Percentiles rank a stretch among this genome's conserved stretches.
phyloP scores from a whole-genome alignment of 164 flowering plant species.

The Cinnamomum micranthum region DNA sequence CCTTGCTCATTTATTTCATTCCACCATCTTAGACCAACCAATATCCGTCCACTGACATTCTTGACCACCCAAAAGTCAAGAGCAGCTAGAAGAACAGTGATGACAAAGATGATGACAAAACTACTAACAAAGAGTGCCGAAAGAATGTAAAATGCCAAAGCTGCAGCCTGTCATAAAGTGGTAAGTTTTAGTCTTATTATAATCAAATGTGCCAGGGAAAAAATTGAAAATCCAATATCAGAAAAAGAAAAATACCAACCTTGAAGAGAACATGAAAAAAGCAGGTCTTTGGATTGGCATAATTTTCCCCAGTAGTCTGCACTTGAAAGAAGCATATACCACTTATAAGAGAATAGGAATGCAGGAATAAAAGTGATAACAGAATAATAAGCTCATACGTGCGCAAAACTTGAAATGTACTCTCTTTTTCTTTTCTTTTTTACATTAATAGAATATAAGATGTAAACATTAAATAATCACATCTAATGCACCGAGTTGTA shows the following conservation, averaged over 20 bases:
- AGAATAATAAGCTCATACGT: background rate
- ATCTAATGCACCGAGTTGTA: too few relatives aligned
- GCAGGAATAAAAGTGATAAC: background rate
- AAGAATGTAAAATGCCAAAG: conserved; percentile 90
- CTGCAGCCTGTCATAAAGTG: conserved; percentile 54
- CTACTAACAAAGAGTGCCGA: conserved; percentile 70
- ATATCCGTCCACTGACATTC: conserved; percentile 93
- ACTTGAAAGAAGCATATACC: background rate
- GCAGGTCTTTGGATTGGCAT: conserved; percentile 87
- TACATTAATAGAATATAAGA: background rate
- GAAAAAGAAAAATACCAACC: conserved; percentile 29
- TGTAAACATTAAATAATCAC: too few relatives aligned
- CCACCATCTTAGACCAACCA: conserved; percentile 99
- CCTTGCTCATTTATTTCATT: conserved; percentile 92
- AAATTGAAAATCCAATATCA: background rate
- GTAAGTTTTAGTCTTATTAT: background rate
- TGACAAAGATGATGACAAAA: conserved; percentile 92
- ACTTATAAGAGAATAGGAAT: background rate
- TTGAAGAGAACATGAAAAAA: conserved; percentile 94
- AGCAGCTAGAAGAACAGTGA: conserved; percentile 85
- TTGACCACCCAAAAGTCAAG: conserved; percentile 98
- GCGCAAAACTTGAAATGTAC: background rate
- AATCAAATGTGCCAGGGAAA: background rate
- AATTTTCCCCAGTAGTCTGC: conserved; percentile 75
- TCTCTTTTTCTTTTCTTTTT: too few relatives aligned